Percentiles rank a stretch among this genome's conserved stretches.
Evolutionary conservation across 768 basidiomycete genomes (phyloP).

Genomic region (Paxillus rubicundulus): DNA sequence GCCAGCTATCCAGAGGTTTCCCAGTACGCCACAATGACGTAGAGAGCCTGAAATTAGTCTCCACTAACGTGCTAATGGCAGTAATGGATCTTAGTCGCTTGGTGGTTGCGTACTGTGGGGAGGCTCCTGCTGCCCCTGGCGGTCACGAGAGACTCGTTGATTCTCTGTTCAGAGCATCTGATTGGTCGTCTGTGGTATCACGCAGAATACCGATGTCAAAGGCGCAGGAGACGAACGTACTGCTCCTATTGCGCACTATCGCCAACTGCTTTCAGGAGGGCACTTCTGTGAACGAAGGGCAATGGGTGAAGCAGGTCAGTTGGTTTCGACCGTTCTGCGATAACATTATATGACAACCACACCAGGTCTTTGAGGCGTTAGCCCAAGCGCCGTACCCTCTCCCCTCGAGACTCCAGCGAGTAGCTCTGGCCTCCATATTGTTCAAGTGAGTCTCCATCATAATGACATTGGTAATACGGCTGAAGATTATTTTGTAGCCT

Average conservation of each 20-base stretch:
- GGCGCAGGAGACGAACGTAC: constrained; percentile 77
- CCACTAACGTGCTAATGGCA: constrained; percentile 26
- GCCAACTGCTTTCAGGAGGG: constrained; percentile 76
- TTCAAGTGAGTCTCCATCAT: constrained; percentile 70
- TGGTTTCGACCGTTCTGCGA: constrained; percentile 2
- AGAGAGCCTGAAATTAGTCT: not conserved
- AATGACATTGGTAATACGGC: not conserved
- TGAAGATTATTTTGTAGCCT: constrained; percentile 42
- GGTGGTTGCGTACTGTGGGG: constrained; percentile 61
- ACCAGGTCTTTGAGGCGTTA: constrained; percentile 58
- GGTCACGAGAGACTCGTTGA: constrained; percentile 54
- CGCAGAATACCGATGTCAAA: constrained; percentile 62
- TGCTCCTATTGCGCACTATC: constrained; percentile 75
- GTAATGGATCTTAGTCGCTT: constrained; percentile 87
- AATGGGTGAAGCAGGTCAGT: constrained; percentile 52
- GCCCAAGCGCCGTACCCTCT: constrained; percentile 47
- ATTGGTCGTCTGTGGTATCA: constrained; percentile 49
- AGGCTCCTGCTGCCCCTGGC: constrained; percentile 43
- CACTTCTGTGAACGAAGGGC: constrained; percentile 38
- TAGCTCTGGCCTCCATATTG: constrained; percentile 76
- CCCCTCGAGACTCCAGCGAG: constrained; percentile 67
- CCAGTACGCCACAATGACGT: constrained; percentile 42
- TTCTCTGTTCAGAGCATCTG: constrained; percentile 63
- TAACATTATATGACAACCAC: constrained; percentile 3
- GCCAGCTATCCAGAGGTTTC: constrained; percentile 72